phyloP scores from a whole-genome alignment of 441 rosid species.

The Populus tomentosa region DNA sequence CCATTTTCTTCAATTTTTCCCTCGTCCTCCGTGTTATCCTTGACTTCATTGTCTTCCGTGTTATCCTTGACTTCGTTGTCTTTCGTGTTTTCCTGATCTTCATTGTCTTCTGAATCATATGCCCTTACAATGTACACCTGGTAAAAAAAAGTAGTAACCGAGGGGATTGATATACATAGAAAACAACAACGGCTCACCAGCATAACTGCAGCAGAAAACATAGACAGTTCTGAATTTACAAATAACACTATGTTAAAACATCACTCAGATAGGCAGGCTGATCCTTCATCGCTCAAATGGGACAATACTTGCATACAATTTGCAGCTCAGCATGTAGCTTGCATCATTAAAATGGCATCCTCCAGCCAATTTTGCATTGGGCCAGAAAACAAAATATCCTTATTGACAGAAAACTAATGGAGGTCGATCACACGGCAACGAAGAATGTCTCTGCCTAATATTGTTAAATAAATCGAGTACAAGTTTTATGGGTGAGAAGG shows the following conservation, averaged over 20 bases:
- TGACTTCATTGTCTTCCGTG: not conserved
- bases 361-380: not conserved
- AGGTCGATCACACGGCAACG: not conserved
- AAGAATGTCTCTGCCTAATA: not conserved
- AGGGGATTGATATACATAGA: not conserved
- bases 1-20: not conserved
- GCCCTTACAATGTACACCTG: slow-evolving; percentile 68
- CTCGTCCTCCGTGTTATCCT: not conserved
- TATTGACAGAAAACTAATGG: not conserved
- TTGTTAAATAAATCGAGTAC: not conserved
- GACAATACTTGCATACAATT: too few species aligned
- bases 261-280: not conserved
- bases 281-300: too few species aligned
- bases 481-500: not conserved
- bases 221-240: not conserved
- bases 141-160: slow-evolving; percentile 7
- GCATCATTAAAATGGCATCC: not conserved
- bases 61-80: not conserved
- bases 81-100: slow-evolving; percentile 15
- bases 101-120: slow-evolving; percentile 28
- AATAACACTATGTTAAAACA: not conserved
- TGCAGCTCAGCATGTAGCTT: too few species aligned
- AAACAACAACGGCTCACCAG: not conserved
- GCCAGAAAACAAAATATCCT: too few species aligned
- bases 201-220: not conserved